Evolutionary conservation across 1,284 basidiomycete species (phyloP).

Genomic region (Kalmanozyma brasiliensis): DNA sequence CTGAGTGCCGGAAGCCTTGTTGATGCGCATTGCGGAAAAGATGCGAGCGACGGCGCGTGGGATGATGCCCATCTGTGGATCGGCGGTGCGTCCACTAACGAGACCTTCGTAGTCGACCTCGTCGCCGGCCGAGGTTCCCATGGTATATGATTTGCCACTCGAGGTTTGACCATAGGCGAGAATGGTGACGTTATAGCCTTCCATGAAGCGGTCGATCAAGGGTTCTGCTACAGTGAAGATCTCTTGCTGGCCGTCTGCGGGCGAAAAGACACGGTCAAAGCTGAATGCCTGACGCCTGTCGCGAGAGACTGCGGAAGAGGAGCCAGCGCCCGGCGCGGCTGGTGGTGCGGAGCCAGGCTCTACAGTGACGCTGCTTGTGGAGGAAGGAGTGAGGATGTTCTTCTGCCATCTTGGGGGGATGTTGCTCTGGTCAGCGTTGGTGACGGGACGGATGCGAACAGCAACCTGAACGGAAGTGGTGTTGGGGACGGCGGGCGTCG

Average conservation of each 20-base stretch:
- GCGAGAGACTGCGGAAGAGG: conserved; percentile 66
- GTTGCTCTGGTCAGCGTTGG: conserved; percentile 78
- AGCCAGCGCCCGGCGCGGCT: conserved; percentile 68
- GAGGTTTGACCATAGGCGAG: conserved; percentile 98
- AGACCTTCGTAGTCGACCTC: conserved; percentile 55
- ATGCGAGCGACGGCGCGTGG: conserved; percentile 93
- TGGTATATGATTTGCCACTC: conserved; percentile 95
- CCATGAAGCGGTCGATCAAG: conserved; percentile 87
- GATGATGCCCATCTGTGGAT: conserved; percentile 78
- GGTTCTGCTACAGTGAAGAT: conserved; percentile 87
- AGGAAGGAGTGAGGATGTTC: conserved; percentile 76
- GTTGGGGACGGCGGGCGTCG: conserved; percentile 22
- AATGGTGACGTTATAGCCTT: conserved; percentile 97
- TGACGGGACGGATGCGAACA: conserved; percentile 89
- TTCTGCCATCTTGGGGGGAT: conserved; percentile 94
- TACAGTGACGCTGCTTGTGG: conserved; percentile 68
- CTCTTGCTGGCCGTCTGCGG: conserved; percentile 81
- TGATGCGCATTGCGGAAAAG: conserved; percentile 75
- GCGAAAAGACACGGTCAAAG: conserved; percentile 92
- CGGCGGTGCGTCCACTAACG: conserved; percentile 49
- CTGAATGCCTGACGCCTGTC: conserved; percentile 81
- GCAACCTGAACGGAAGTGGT: conserved; percentile 70
- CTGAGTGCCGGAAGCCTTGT: conserved; percentile 70
- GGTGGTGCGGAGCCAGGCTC: conserved; percentile 51
- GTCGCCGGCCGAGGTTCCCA: conserved; percentile 72